These are phyloP conservation scores for Pseudopyrenochaeta lycopersici DNA, from an alignment of 2,329 filamentous ascomycete genomes.

Conservation along the genomic window DNA sequence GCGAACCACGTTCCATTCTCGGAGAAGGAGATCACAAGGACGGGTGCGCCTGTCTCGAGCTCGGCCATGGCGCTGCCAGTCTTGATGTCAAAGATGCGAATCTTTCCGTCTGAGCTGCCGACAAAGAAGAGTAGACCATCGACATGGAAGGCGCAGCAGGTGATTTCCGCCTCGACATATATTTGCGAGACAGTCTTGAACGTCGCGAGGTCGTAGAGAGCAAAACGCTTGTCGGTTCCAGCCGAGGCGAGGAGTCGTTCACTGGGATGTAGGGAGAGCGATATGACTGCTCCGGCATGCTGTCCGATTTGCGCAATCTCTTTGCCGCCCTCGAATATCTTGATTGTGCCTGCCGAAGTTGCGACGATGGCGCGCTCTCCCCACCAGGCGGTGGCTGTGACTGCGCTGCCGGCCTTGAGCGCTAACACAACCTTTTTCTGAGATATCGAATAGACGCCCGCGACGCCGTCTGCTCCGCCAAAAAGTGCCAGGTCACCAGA, in stretches of 20 bases:
- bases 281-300: conserved; percentile 83
- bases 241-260: conserved; percentile 86
- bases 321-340: conserved; percentile 76
- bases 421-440: conserved; percentile 78
- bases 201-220: conserved; percentile 81
- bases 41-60: conserved; percentile 71
- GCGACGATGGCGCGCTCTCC: conserved; percentile 75
- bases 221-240: conserved; percentile 89
- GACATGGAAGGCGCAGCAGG: conserved; percentile 86
- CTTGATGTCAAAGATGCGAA: conserved; percentile 90
- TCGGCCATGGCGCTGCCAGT: conserved; percentile 78
- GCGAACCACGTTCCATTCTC: conserved; percentile 98
- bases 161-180: conserved; percentile 80
- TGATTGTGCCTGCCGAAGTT: conserved; percentile 79
- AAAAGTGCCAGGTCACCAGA: conserved; percentile 74
- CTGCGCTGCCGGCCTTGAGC: conserved; percentile 69
- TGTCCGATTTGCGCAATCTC: conserved; percentile 76
- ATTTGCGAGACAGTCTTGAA: conserved; percentile 78
- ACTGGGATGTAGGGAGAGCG: conserved; percentile 81
- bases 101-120: conserved; percentile 79
- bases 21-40: conserved; percentile 84
- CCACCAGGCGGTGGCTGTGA: conserved; percentile 73
- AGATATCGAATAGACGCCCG: conserved; percentile 80
- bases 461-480: conserved; percentile 77
- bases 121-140: conserved; percentile 94